Evolutionary conservation across 495 filamentous ascomycete genomes (phyloP), one percentile per base, ranked within the genome.

Genomic region (Cetradonia linearis): DNA sequence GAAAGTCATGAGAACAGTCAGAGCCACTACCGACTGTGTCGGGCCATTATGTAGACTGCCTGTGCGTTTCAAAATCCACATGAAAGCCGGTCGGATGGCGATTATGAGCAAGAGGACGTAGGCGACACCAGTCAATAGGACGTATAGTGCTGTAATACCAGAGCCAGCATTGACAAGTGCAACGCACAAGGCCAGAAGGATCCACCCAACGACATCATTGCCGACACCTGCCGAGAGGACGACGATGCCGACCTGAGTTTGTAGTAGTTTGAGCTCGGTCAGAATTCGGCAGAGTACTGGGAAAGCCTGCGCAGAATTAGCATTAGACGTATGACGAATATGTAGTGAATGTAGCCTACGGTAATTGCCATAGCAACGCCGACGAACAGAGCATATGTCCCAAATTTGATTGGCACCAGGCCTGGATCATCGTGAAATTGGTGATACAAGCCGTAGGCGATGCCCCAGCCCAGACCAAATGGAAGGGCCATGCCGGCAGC

Each of bases 361-460:
- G 93, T 98, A 69, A 98, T 98, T 11, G 89, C 85, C 75, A 98
- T 85, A 3, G 93, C 93, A 46, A 95, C 89, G 68, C 90, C 93
- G 65, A 98, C 87, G 70, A 98, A 98, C 31, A 98, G 81, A 68
- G 90, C 82, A 68, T 87, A 98, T 18, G 88, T 82, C 10, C 87
- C 88, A 66, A 96, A 95, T 37, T 71, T 71, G 49, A 96, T 86
- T 1, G 76, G 76, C 5, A 81, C 78, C 1, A 78, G 81, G 18
- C 76, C 81, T 0, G 76, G 65, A 31, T 93, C 88, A 62, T 80
- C 65, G 30, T 76, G 77, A 66, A 96, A 96, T 50, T 90, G 69
- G 58, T 93, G 69, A 65, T 91, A 96, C 14, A 98, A 73, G 13
- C 93, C 93, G 69, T 83, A 93, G 11, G 92, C 87, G 63, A 98